A percentile compares a stretch with the other conserved stretches of the same genome.
phyloP scores from a whole-genome alignment of 164 flowering plant species.

The Vitis vinifera region ASM3070453v1 NC_081816.1:23657001-23657500 shows the following conservation, averaged over 20 bases:
- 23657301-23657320: conserved; percentile 2
- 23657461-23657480: conserved; percentile 7
- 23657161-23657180: conserved; percentile 14
- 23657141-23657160: conserved; percentile 8
- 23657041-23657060: not conserved
- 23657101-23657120: conserved; percentile 1
- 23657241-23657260: conserved; percentile 7
- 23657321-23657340: not conserved
- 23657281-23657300: not conserved
- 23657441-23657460: conserved; percentile 1
- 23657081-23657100: conserved; percentile 12
- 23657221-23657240: conserved; percentile 10
- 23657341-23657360: not conserved
- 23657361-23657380: not conserved
- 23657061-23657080: not conserved
- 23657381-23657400: not conserved
- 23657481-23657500: conserved; percentile 9
- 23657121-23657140: conserved; percentile 15
- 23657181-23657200: conserved; percentile 17
- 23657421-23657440: conserved; percentile 3
- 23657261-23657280: not conserved
- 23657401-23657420: conserved; percentile 1
- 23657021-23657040: conserved; percentile 3
- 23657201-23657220: conserved; percentile 7
- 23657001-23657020: not conserved